These are phyloP conservation scores for Avicennia marina DNA, from an alignment of 257 asterid species.

Conservation along the genomic window DNA sequence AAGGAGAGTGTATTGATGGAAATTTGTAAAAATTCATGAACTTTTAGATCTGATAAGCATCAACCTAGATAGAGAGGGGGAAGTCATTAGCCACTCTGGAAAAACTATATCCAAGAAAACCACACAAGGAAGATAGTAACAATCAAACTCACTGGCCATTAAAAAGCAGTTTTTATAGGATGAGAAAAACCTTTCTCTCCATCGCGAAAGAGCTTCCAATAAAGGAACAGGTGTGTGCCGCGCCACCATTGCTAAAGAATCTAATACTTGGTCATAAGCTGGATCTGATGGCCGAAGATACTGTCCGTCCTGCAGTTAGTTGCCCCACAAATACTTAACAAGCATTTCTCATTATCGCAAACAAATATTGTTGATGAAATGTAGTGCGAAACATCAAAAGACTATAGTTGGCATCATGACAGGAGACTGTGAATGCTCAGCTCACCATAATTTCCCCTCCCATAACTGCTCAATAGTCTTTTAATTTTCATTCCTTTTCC, in stretches of 20 bases:
- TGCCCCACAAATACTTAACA: conserved; percentile 16
- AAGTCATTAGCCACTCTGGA: no score
- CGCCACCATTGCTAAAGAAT: conserved; percentile 99
- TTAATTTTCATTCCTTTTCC: conserved; percentile 4
- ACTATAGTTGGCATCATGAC: background rate
- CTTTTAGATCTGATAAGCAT: no score
- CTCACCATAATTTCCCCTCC: conserved; percentile 1
- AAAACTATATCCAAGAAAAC: no score
- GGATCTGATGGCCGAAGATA: conserved; percentile 99
- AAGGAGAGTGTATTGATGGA: no score
- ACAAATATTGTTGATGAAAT: background rate
- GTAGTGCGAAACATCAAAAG: conserved; percentile 1
- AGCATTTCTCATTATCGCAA: conserved; percentile 5
- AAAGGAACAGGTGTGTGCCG: conserved; percentile 98
- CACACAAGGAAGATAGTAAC: background rate
- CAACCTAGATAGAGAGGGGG: no score
- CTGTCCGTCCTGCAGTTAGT: conserved; percentile 84
- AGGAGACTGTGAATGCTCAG: conserved; percentile 2
- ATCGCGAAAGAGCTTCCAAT: conserved; percentile 88
- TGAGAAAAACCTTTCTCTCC: conserved; percentile 86
- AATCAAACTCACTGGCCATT: conserved; percentile 6
- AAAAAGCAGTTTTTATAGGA: conserved; percentile 2
- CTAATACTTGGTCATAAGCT: conserved; percentile 97
- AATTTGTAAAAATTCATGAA: no score
- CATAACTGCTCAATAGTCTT: conserved; percentile 4